Percentiles rank a stretch among this genome's conserved stretches.
Conservation (phyloP, 2,329 filamentous ascomycete species). For the Aciculosporium take region DNA sequence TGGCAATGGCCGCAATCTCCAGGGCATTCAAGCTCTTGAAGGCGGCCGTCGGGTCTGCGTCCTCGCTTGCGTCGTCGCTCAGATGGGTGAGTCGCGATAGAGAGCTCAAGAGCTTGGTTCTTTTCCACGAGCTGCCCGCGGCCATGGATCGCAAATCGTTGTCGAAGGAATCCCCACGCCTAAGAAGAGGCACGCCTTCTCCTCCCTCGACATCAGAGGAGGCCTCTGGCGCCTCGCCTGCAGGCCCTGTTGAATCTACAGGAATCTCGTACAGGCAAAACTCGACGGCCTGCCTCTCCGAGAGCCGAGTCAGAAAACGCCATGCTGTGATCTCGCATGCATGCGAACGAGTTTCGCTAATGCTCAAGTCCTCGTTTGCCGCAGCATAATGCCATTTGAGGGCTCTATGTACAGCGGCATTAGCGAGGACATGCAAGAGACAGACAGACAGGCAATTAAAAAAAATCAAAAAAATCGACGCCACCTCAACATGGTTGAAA, state of each 20-base stretch:
- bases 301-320: conserved; percentile 58
- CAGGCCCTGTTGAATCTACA: conserved; percentile 17
- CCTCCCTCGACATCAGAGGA: conserved; percentile 27
- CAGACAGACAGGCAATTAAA: too few relatives aligned
- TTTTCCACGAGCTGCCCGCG: conserved; percentile 27
- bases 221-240: conserved; percentile 4
- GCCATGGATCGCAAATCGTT: conserved; percentile 12
- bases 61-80: conserved; percentile 24
- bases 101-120: conserved; percentile 36
- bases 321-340: conserved; percentile 73
- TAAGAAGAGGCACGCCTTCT: conserved; percentile 34
- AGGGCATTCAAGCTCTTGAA: conserved; percentile 75
- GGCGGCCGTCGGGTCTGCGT: conserved; percentile 50
- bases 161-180: conserved; percentile 16
- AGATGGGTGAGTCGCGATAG: conserved; percentile 38
- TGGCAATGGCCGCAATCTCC: conserved; percentile 69
- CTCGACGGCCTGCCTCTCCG: conserved; percentile 59
- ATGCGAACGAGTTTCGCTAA: conserved; percentile 54
- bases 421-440: neutral
- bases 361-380: conserved; percentile 46
- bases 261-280: conserved; percentile 63
- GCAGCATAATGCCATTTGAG: conserved; percentile 61
- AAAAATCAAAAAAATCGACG: too few relatives aligned
- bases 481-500: too few relatives aligned
- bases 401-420: conserved; percentile 31